A percentile compares a stretch with the other conserved stretches of the same genome.
Conservation (phyloP, 495 filamentous ascomycete genomes). For the Penicillium antarcticum region DNA sequence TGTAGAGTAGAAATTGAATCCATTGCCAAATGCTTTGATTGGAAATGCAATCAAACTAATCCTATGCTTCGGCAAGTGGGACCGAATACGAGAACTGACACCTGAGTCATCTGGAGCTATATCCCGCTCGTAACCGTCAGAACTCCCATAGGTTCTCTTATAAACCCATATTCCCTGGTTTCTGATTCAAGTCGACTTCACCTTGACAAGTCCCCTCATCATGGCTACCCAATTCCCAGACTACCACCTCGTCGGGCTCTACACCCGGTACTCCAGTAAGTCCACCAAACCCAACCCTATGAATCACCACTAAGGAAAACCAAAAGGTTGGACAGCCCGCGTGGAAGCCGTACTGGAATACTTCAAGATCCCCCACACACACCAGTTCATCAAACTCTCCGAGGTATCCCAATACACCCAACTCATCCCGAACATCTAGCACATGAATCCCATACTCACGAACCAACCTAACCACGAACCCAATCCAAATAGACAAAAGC, state of each 20-base stretch:
- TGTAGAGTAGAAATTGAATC: too few species aligned
- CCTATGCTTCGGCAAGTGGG: neutral
- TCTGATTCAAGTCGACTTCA: neutral
- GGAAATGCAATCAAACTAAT: too few species aligned
- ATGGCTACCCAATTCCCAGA: conserved; percentile 16
- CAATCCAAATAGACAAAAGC: conserved; percentile 15
- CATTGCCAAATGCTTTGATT: too few species aligned
- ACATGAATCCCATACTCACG: neutral
- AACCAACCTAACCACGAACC: neutral
- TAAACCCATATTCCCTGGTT: neutral
- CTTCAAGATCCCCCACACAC: conserved; percentile 31
- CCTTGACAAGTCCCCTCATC: neutral
- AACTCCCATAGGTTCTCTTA: neutral
- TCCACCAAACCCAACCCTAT: neutral
- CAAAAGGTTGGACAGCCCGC: conserved; percentile 35
- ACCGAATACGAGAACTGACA: neutral
- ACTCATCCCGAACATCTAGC: too few species aligned
- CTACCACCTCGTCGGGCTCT: conserved; percentile 30
- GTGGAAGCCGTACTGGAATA: conserved; percentile 36
- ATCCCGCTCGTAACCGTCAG: neutral
- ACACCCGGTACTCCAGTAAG: conserved; percentile 36
- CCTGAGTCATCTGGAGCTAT: neutral
- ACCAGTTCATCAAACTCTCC: conserved; percentile 17
- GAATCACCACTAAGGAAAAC: neutral
- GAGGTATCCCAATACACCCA: conserved; percentile 18